Evolutionary conservation across 306 rosid genomes (phyloP).

Genomic region (Fagus sylvatica): DNA sequence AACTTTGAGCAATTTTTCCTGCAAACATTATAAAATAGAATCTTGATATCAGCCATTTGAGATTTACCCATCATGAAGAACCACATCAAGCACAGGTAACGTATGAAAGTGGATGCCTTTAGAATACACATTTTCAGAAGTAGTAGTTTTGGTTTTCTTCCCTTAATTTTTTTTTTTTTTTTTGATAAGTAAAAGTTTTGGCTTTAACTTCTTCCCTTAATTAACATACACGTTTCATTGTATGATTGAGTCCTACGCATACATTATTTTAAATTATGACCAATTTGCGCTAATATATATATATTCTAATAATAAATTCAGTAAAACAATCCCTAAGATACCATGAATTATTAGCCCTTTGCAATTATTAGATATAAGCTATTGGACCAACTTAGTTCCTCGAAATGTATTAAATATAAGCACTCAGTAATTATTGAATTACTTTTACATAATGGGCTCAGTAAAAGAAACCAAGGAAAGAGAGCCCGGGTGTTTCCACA

Average conservation of each 20-base stretch:
- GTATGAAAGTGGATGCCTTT: background rate
- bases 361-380: background rate
- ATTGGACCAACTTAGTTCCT: background rate
- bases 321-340: too few relatives aligned
- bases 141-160: background rate
- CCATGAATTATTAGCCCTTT: background rate
- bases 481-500: background rate
- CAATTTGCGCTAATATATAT: too few relatives aligned
- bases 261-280: too few relatives aligned
- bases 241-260: too few relatives aligned
- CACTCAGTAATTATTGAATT: background rate
- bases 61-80: background rate
- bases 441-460: background rate
- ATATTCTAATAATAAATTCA: too few relatives aligned
- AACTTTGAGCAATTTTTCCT: conserved; percentile 82
- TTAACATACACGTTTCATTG: too few relatives aligned
- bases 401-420: too few relatives aligned
- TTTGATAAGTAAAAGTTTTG: too few relatives aligned
- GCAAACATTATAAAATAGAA: conserved; percentile 25
- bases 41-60: background rate
- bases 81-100: conserved; percentile 2
- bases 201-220: background rate
- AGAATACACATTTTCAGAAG: background rate
- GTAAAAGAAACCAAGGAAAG: too few relatives aligned
- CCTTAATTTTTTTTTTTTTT: too few relatives aligned